phyloP scores from a whole-genome alignment of 331 rosid species.

The Quercus phellos region DNA sequence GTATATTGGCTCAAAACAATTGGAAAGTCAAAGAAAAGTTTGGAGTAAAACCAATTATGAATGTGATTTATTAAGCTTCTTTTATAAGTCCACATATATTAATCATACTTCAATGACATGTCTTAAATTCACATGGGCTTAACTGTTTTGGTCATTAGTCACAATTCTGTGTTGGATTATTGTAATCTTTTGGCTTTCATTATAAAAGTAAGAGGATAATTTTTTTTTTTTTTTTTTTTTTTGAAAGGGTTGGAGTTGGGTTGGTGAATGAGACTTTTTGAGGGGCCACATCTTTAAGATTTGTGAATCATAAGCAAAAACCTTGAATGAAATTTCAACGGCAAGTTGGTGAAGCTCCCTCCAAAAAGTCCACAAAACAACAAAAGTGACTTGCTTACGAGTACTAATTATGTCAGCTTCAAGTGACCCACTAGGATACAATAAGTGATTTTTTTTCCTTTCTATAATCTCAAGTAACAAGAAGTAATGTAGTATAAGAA shows the following conservation, averaged over 20 bases:
- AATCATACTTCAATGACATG: constrained; percentile 1
- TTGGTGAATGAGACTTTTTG: constrained; percentile 23
- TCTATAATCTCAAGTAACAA: background rate
- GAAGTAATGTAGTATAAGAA: background rate
- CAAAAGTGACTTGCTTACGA: constrained; percentile 31
- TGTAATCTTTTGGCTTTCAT: background rate
- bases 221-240: too few relatives aligned
- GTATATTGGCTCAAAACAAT: background rate
- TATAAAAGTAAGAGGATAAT: background rate
- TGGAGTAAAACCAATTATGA: background rate
- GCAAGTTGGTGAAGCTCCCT: constrained; percentile 67
- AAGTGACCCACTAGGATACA: constrained; percentile 25
- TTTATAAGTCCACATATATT: background rate
- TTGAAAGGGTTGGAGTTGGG: background rate
- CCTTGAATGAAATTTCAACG: constrained; percentile 44
- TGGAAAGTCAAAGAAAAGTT: constrained; percentile 23
- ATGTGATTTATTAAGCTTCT: background rate
- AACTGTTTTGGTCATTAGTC: background rate
- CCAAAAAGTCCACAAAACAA: constrained; percentile 66
- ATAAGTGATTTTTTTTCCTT: background rate
- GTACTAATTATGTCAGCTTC: constrained; percentile 50
- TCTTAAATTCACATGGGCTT: constrained; percentile 18
- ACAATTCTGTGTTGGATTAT: background rate
- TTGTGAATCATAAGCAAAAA: constrained; percentile 17
- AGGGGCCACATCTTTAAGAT: constrained; percentile 35